Evolutionary conservation across 495 filamentous ascomycete species (phyloP).

Genomic region (Parathielavia appendiculata): DNA sequence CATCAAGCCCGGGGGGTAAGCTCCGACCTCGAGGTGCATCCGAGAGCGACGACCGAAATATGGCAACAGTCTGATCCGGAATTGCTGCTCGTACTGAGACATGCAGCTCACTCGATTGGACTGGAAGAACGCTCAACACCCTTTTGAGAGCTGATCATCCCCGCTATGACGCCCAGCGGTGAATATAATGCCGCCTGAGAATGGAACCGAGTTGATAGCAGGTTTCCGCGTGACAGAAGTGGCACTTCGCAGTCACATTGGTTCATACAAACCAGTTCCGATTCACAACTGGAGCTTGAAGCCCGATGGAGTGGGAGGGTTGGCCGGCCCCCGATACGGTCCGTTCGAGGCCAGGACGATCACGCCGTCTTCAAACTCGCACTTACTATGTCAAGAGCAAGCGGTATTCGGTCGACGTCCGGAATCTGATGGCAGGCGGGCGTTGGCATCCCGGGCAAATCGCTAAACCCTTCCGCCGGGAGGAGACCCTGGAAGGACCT

Average conservation of each 20-base stretch:
- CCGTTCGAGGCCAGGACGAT: constrained; percentile 10
- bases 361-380: constrained; percentile 16
- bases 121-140: not conserved
- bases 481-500: not conserved
- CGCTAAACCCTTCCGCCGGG: not conserved
- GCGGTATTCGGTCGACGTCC: not conserved
- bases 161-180: constrained; percentile 5
- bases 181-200: not conserved
- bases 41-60: not conserved
- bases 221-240: not conserved
- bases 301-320: not conserved
- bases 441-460: not conserved
- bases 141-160: not conserved
- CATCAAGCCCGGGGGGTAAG: not conserved
- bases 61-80: not conserved
- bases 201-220: not conserved
- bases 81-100: constrained; percentile 8
- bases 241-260: not conserved
- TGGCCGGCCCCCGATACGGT: constrained; percentile 4
- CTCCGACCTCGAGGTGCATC: not conserved
- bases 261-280: not conserved
- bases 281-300: not conserved
- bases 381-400: not conserved
- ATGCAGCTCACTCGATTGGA: constrained; percentile 11
- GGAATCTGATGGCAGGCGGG: not conserved